phyloP scores from a whole-genome alignment of 768 basidiomycete genomes.

The Calocybe gangraenosa region DNA sequence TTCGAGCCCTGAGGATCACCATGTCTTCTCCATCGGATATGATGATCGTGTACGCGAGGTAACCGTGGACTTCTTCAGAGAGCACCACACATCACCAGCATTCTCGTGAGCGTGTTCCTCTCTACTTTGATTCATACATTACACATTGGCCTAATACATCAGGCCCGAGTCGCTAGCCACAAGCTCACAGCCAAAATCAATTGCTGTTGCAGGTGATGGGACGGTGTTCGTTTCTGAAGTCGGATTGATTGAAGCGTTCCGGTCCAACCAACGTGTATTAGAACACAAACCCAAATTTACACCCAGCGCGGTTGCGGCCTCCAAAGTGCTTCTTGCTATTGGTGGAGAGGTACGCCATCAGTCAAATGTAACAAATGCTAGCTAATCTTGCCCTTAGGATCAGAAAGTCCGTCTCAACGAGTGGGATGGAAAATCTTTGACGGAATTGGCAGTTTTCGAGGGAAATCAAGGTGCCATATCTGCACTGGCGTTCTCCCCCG shows the following conservation, averaged over 20 bases:
- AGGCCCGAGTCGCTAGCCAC: constrained; percentile 54
- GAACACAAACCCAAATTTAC: constrained; percentile 47
- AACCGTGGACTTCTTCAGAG: constrained; percentile 29
- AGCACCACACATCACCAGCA: constrained; percentile 48
- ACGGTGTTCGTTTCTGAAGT: constrained; percentile 65
- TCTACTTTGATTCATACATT: neutral
- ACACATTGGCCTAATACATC: neutral
- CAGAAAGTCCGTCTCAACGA: constrained; percentile 68
- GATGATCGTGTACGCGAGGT: constrained; percentile 80
- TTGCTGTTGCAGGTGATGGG: constrained; percentile 55
- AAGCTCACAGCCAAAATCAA: constrained; percentile 60
- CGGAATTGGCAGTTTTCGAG: constrained; percentile 53
- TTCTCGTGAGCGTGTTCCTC: constrained; percentile 1
- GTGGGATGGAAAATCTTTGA: constrained; percentile 65
- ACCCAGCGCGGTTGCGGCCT: constrained; percentile 56
- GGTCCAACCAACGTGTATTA: constrained; percentile 64
- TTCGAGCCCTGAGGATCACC: constrained; percentile 38
- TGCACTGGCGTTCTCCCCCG: constrained; percentile 74
- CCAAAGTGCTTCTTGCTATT: constrained; percentile 53
- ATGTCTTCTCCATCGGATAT: constrained; percentile 67
- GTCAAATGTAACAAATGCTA: neutral
- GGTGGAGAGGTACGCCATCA: constrained; percentile 62
- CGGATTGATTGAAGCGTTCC: constrained; percentile 59
- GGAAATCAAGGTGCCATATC: constrained; percentile 70
- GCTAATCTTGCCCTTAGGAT: constrained; percentile 40